Base-by-base conservation (phyloP, 495 filamentous ascomycete genomes). In the Cercophora newfieldiana region DNA sequence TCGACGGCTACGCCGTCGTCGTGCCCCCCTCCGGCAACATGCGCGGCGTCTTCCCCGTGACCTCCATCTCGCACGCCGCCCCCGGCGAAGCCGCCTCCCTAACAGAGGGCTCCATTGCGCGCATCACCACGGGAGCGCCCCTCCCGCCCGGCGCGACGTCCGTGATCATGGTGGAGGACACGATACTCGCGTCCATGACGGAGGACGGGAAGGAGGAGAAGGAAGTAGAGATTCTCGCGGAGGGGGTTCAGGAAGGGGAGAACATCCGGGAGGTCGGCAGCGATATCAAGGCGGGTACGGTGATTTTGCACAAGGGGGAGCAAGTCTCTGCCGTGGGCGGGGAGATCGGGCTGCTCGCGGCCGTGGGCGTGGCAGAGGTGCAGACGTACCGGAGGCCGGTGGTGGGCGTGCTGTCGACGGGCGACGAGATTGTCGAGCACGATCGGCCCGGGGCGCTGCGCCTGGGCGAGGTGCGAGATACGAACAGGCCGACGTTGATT, bases 121-220 rank as follows among this genome's bases (percentile, higher is more conserved):
- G 95, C 29, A 97, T 98, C 67, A 98, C 95, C 1, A 99, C 95
- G 0, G 95, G 95, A 0, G 95, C 96, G 4, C 94, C 95, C 14
- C 80, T 99, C 1, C 95, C 96, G 3, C 86, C 88, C 0, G 92
- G 94, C 4, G 92, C 95, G 14, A 97, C 90, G 47, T 88, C 93
- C 2, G 94, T 98, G 18, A 90, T 97, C 22, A 99, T 98, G 96
- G 95, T 98, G 2, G 95, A 99, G 79, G 95, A 98, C 71, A 98
- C 95, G 0, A 78, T 86, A 1, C 77, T 98, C 12, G 86, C 82
- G 47, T 85, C 83, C 3, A 84, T 83, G 71, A 96, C 91, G 0
- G 87, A 91, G 0, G 92, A 94, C 67, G 90, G 88, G 3, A 82
- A 96, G 65, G 95, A 99, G 77, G 95, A 99, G 77, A 88, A 87